Evolutionary conservation across 169 alveolate species (phyloP).

Genomic region (Plasmodium ovale): DNA sequence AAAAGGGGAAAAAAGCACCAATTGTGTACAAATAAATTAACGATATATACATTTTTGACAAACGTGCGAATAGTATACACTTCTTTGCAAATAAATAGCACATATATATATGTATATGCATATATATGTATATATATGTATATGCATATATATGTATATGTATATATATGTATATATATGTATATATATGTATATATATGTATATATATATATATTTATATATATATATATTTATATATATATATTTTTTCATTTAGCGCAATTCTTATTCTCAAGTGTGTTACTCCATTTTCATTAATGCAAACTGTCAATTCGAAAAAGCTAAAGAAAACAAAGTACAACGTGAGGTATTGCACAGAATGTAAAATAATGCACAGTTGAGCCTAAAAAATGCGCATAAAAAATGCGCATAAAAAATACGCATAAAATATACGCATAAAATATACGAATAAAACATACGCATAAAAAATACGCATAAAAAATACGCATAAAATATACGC

Average conservation of each 20-base stretch:
- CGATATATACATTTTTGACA: not conserved
- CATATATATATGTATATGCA: too few relatives aligned
- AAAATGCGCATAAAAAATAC: not conserved
- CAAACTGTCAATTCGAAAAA: not conserved
- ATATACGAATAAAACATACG: not conserved
- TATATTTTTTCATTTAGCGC: not conserved
- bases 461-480: not conserved
- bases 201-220: not conserved
- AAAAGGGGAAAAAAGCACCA: not conserved
- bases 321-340: too few relatives aligned
- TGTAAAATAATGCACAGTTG: too few relatives aligned
- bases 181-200: not conserved
- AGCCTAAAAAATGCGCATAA: not conserved
- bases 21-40: too few relatives aligned
- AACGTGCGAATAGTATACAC: not conserved
- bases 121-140: not conserved
- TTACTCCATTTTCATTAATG: not conserved
- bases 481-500: not conserved
- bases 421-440: not conserved
- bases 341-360: too few relatives aligned
- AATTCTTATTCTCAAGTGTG: not conserved
- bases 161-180: slow-evolving; percentile 2
- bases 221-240: not conserved
- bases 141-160: not conserved
- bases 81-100: too few relatives aligned